These are phyloP conservation scores for Clavariopsis aquatica DNA, from an alignment of 495 filamentous ascomycete species.

Conservation along the genomic window DNA sequence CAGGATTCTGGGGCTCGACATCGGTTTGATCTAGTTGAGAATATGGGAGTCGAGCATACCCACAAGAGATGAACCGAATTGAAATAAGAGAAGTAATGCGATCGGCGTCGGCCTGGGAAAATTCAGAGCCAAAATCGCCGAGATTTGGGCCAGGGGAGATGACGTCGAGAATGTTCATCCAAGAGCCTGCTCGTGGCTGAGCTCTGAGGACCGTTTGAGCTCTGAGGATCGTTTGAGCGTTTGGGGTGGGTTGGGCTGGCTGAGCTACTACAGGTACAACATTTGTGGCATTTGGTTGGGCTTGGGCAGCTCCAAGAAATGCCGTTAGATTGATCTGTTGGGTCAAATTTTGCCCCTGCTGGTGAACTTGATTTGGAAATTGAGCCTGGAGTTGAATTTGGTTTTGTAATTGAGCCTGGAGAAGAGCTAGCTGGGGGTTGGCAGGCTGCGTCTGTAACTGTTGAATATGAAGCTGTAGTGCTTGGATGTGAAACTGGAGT, in stretches of 20 bases:
- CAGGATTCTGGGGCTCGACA: constrained; percentile 24
- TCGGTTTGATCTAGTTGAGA: constrained; percentile 35
- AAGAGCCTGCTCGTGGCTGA: constrained; percentile 40
- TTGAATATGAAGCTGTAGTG: constrained; percentile 25
- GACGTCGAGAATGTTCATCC: constrained; percentile 41
- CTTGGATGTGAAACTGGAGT: constrained; percentile 24
- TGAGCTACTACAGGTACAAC: neutral
- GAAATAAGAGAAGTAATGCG: constrained; percentile 18
- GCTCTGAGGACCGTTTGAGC: constrained; percentile 9
- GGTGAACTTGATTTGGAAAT: constrained; percentile 17
- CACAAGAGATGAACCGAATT: constrained; percentile 41
- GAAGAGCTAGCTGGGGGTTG: neutral
- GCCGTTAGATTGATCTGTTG: neutral
- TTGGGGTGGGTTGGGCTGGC: constrained; percentile 7
- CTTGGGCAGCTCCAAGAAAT: neutral
- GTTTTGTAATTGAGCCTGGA: constrained; percentile 28
- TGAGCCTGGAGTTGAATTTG: constrained; percentile 21
- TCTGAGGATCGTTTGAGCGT: neutral
- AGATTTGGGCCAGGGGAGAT: constrained; percentile 41
- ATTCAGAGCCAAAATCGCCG: constrained; percentile 24
- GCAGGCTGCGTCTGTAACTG: constrained; percentile 19
- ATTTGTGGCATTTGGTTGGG: neutral
- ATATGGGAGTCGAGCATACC: constrained; percentile 40
- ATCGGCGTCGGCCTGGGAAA: constrained; percentile 20
- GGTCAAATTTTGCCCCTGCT: constrained; percentile 5